Evolutionary conservation across 2,329 filamentous ascomycete genomes (phyloP).

Genomic region (Verticillium tricorpus): DNA sequence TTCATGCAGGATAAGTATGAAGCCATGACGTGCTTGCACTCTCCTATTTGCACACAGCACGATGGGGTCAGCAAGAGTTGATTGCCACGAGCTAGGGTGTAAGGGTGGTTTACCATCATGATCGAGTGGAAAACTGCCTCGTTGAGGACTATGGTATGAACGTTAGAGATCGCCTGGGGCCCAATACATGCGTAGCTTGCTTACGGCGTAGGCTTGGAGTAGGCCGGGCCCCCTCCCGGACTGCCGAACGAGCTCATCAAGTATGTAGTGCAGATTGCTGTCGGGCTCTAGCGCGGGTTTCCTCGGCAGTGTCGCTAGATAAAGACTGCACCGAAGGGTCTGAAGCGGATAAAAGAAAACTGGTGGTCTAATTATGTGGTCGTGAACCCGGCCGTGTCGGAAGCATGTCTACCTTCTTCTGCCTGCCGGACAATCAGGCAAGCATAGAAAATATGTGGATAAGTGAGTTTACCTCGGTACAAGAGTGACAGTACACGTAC

Average conservation of each 20-base stretch:
- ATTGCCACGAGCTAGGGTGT: not conserved
- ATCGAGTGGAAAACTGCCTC: constrained; percentile 93
- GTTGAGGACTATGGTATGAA: constrained; percentile 61
- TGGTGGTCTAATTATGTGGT: too few relatives aligned
- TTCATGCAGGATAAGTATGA: constrained; percentile 86
- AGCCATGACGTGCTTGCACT: constrained; percentile 88
- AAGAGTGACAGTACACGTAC: too few relatives aligned
- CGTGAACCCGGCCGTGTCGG: too few relatives aligned
- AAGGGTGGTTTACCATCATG: constrained; percentile 58
- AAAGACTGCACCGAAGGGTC: too few relatives aligned
- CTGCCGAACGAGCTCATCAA: constrained; percentile 63
- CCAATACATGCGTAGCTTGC: constrained; percentile 19
- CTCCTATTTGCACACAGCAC: constrained; percentile 49
- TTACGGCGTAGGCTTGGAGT: constrained; percentile 67
- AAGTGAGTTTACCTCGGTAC: too few relatives aligned
- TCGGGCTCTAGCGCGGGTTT: too few relatives aligned
- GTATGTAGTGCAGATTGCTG: not conserved
- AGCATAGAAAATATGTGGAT: too few relatives aligned
- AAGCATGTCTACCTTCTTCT: too few relatives aligned
- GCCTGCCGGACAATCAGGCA: too few relatives aligned
- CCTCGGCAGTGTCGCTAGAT: too few relatives aligned
- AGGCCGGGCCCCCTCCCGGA: constrained; percentile 61
- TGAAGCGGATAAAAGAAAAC: too few relatives aligned
- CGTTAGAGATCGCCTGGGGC: not conserved
- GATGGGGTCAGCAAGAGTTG: constrained; percentile 3